These are phyloP conservation scores for Heterobasidion occidentale DNA, from an alignment of 1,284 basidiomycete genomes.

Conservation along the genomic window DNA sequence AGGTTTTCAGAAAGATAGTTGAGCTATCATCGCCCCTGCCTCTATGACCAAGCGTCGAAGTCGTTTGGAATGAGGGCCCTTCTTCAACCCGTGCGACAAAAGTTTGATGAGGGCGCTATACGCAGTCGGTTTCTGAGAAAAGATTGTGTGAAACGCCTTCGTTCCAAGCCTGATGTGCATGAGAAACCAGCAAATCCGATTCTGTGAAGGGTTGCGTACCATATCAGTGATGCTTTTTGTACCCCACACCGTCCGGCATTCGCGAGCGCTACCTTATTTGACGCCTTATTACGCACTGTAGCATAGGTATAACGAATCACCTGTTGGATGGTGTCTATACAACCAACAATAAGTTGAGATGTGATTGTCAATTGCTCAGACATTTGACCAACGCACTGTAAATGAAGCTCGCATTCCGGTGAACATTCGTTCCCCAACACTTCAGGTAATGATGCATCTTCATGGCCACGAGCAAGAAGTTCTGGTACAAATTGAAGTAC, in stretches of 20 bases:
- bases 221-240: constrained; percentile 46
- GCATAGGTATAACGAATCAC: constrained; percentile 49
- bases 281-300: constrained; percentile 40
- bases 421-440: constrained; percentile 43
- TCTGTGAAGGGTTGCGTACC: constrained; percentile 36
- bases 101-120: constrained; percentile 40
- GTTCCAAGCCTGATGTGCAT: constrained; percentile 59
- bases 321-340: constrained; percentile 48
- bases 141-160: constrained; percentile 64
- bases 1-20: constrained; percentile 15
- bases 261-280: constrained; percentile 32
- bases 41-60: constrained; percentile 44
- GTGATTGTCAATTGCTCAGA: not conserved
- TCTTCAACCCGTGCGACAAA: constrained; percentile 42
- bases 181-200: not conserved
- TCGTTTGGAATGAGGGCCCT: constrained; percentile 30
- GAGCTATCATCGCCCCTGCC: constrained; percentile 20
- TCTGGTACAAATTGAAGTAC: constrained; percentile 81
- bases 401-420: constrained; percentile 40
- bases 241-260: constrained; percentile 32
- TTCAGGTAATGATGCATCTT: constrained; percentile 83
- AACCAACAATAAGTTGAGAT: not conserved
- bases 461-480: constrained; percentile 79
- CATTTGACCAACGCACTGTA: constrained; percentile 33
- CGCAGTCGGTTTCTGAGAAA: constrained; percentile 45